Conservation (phyloP, 2,329 filamentous ascomycete species). For the Teratosphaeria nubilosa region DNA sequence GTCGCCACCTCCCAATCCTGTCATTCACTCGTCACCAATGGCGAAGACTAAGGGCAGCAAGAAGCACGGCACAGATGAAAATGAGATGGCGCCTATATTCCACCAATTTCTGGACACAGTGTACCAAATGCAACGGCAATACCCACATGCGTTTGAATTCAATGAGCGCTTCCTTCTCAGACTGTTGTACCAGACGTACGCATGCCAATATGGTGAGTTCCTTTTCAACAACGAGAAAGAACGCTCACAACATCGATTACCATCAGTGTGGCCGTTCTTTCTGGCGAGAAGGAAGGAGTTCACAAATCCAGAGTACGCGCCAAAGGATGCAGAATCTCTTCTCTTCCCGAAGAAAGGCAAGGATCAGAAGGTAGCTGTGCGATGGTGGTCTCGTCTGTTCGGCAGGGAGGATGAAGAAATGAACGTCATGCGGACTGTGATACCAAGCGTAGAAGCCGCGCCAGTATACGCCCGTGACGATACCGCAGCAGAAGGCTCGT, state of each 20-base stretch:
- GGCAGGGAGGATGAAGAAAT: constrained; percentile 83
- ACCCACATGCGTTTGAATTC: constrained; percentile 86
- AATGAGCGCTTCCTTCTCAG: constrained; percentile 88
- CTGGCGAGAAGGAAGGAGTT: constrained; percentile 72
- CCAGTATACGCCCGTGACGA: not conserved
- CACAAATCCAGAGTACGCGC: constrained; percentile 68
- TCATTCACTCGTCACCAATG: constrained; percentile 39
- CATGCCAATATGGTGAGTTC: constrained; percentile 95
- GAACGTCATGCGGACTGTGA: constrained; percentile 44
- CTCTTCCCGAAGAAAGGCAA: constrained; percentile 55
- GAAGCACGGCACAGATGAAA: constrained; percentile 62
- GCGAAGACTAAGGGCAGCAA: constrained; percentile 42
- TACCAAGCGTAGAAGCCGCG: not conserved
- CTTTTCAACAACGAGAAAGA: constrained; percentile 92
- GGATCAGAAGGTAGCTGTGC: constrained; percentile 49
- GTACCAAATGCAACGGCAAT: constrained; percentile 78
- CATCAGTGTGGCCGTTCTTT: constrained; percentile 95
- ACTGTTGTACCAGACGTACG: constrained; percentile 85
- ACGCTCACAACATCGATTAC: constrained; percentile 52
- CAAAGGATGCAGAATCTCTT: constrained; percentile 66
- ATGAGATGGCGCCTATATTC: constrained; percentile 90
- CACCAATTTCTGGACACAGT: constrained; percentile 95
- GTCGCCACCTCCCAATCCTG: constrained; percentile 30
- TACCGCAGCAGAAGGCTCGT: constrained; percentile 1
- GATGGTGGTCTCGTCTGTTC: constrained; percentile 90